Evolutionary conservation across 805 yeast genomes (phyloP), one percentile per base, ranked within the genome.

Genomic region (Gaillardinia entomophila): DNA sequence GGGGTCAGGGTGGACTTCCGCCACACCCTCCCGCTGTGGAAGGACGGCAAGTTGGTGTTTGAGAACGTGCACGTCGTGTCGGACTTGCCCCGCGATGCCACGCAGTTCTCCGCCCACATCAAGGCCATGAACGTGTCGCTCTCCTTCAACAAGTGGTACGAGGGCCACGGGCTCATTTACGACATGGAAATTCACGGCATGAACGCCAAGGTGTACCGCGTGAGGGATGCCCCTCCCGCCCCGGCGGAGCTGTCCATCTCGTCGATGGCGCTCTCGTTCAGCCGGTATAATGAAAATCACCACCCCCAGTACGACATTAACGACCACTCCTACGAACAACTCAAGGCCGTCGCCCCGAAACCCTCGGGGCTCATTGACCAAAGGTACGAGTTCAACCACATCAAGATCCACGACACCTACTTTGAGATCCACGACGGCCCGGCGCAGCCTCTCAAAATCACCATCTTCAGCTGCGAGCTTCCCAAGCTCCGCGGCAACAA

Each of bases 381-480:
- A 3, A 48, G 51, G 28, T 66, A 66, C 38, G 51, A 48, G 19
- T 42, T 66, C 17, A 51, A 52, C 16, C 52, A 48, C 28, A 58
- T 77, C 19, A 69, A 65, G 30, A 67, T 82, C 6, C 70, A 57
- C 26, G 82, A 78, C 48, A 70, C 81, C 2, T 58, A 60, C 28
- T 39, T 78, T 7, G 63, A 66, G 35, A 46, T 71, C 1, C 49
- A 49, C 42, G 63, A 61, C 31, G 34, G 52, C 27, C 17, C 29
- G 15, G 16, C 22, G 16, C 27, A 22, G 15, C 73, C 75, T 0
- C 41, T 74, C 29, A 70, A 71, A 27, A 54, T 84, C 15, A 62
- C 79, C 2, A 59, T 84, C 1, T 83, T 80, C 54, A 79, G 77
- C 43, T 68, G 87, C 51, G 82, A 79, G 32, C 49, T 83, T 38